Base-by-base conservation (phyloP, 2,329 filamentous ascomycete species). In the Fusarium hainanense region DNA sequence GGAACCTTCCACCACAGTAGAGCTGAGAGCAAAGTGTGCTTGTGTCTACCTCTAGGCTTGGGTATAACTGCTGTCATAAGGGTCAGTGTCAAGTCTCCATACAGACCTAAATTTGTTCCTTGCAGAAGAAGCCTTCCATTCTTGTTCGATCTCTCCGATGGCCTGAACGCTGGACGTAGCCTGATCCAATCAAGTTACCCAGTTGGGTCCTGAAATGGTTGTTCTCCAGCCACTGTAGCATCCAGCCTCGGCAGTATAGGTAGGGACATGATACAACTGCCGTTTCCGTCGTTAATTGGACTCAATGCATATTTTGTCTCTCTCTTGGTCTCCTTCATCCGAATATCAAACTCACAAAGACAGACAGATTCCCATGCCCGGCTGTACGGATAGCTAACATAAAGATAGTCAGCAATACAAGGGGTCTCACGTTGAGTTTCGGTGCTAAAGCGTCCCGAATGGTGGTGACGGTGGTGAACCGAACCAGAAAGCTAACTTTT, bases 381-480 rank as follows among this genome's bases (percentile, higher is more conserved):
- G 18, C 7, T 52, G 34, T 37, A 37, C 18, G 34, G 34, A 12
- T 14, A 41, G 21, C 32, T 25, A 42, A 25, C n/a, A 42, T 34
- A 25, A 20, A 40, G 32, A 51, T 50, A 32, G 11, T 23, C 27
- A 51, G 37, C 13, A 63, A 21, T 44, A 51, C 62, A 65, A 48
- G 62, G 62, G 67, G 42, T 32, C 37, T 58, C 47, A 20, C 37
- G 23, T 30, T 21, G 34, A 37, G 34, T 37, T 44, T 67, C 63
- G 58, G 43, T 49, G 34, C 68, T 71, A 71, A 43, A 62, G 54
- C 61, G 55, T 66, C 51, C 57, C 56, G 52, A 66, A 66, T 68
- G 63, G 51, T 70, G 68, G 68, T 70, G 63, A 68, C 63, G 48
- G 68, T 70, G 68, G 68, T 71, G 63, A 70, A 52, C 58, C 63